These are phyloP conservation scores for Hypholoma sublateritium DNA, from an alignment of 768 basidiomycete genomes.

Conservation along the genomic window DNA sequence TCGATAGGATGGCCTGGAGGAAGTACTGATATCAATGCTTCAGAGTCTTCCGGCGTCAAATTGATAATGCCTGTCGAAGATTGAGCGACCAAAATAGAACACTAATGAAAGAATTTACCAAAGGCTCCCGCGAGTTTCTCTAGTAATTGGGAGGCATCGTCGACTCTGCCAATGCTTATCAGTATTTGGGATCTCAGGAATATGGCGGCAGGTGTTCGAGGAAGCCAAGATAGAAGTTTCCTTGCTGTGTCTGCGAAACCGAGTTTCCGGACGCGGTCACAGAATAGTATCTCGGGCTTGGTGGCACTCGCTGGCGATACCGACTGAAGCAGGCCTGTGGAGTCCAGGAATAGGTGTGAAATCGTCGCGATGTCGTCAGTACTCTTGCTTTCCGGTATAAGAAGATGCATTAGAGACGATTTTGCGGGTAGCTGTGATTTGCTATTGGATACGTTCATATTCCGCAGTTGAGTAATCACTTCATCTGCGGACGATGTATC, in stretches of 20 bases:
- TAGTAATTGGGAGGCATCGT: slow-evolving; percentile 71
- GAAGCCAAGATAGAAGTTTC: slow-evolving; percentile 75
- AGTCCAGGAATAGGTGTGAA: slow-evolving; percentile 71
- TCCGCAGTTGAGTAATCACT: slow-evolving; percentile 65
- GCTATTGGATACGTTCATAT: slow-evolving; percentile 67
- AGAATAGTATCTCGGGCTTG: slow-evolving; percentile 68
- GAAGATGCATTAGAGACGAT: slow-evolving; percentile 61
- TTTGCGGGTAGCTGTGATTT: slow-evolving; percentile 48
- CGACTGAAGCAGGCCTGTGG: slow-evolving; percentile 65
- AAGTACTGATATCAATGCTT: slow-evolving; percentile 61
- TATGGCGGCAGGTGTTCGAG: slow-evolving; percentile 70
- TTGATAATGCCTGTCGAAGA: slow-evolving; percentile 46
- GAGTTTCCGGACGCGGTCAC: slow-evolving; percentile 63
- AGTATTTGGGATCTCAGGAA: slow-evolving; percentile 73
- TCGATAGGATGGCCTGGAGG: slow-evolving; percentile 56
- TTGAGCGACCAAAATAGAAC: slow-evolving; percentile 12
- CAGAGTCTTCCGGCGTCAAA: slow-evolving; percentile 58
- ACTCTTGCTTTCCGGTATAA: slow-evolving; percentile 54
- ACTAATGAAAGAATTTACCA: slow-evolving; percentile 44
- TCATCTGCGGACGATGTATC: slow-evolving; percentile 47
- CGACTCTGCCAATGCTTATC: slow-evolving; percentile 63
- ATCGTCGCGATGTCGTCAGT: slow-evolving; percentile 52
- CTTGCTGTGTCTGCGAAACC: slow-evolving; percentile 61
- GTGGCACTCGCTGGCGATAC: slow-evolving; percentile 68
- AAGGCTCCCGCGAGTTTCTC: slow-evolving; percentile 77